Percentiles rank a stretch among this genome's conserved stretches.
These are phyloP conservation scores for Sphagnurus paluster DNA, from an alignment of 1,284 basidiomycete species.

Conservation along the genomic window DNA sequence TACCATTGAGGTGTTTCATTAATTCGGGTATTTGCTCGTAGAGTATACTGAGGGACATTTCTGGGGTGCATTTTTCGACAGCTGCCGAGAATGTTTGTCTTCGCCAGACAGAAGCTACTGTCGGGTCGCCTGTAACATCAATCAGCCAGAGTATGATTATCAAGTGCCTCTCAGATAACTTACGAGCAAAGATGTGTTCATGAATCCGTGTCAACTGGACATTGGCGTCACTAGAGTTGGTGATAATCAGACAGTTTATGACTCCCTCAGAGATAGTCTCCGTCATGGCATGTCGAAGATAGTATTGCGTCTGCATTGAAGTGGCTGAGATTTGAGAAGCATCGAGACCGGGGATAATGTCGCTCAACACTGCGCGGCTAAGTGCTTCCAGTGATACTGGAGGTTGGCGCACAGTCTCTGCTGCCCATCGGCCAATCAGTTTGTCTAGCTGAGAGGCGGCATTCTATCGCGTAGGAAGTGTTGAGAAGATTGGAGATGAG, in stretches of 20 bases:
- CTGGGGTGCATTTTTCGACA: constrained; percentile 68
- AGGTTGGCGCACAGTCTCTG: constrained; percentile 62
- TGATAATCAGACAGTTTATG: constrained; percentile 77
- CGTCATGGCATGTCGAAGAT: constrained; percentile 74
- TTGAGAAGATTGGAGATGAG: background rate
- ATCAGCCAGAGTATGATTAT: background rate
- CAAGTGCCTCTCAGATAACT: constrained; percentile 27
- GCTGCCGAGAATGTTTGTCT: constrained; percentile 83
- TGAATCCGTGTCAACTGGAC: constrained; percentile 79
- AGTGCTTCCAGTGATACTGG: constrained; percentile 55
- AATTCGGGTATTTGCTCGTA: constrained; percentile 66
- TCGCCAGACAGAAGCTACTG: constrained; percentile 81
- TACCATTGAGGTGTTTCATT: constrained; percentile 47
- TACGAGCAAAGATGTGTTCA: constrained; percentile 79
- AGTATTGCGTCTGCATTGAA: constrained; percentile 70
- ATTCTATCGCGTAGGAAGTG: constrained; percentile 43
- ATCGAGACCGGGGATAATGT: constrained; percentile 52
- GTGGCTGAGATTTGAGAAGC: constrained; percentile 42
- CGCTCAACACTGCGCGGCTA: constrained; percentile 57
- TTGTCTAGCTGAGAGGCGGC: constrained; percentile 76
- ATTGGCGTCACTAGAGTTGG: constrained; percentile 77
- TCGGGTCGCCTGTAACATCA: constrained; percentile 61
- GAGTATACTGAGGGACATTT: constrained; percentile 65
- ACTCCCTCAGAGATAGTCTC: constrained; percentile 77
- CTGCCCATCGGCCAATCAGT: constrained; percentile 80